Base-by-base conservation (phyloP, 1,139 yeast species). In the Taphrina sp. region DNA sequence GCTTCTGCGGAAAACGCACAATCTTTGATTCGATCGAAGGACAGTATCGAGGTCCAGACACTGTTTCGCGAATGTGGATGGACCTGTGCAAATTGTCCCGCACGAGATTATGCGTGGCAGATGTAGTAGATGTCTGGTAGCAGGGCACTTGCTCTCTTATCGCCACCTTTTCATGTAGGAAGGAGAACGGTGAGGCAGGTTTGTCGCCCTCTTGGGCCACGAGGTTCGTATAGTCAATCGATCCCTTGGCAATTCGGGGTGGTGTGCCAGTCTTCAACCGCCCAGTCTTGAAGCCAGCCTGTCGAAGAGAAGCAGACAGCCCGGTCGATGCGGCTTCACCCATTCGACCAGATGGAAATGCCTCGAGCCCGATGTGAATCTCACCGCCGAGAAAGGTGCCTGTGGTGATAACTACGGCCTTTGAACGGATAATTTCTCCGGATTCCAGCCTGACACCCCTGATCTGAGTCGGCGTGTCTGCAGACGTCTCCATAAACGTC, bases 221-320 rank as follows among this genome's bases (percentile, higher is more conserved):
- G 56, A 92, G 70, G 16, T 74, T 71, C 0, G 73, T 64, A 64
- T 82, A 90, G 65, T 90, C 75, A 22, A 94, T 90, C 0, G 92
- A 78, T 57, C 76, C 76, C 1, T 82, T 76, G 22, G 85, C 83
- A 23, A 94, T 71, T 58, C 99, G 75, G 1, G 97, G 95, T 0
- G 99, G 99, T 0, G 99, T 94, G 0, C 99, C 99, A 0, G 99
- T 94, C 66, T 94, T 94, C 61, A 94, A 74, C 57, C 99, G 75
- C 0, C 98, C 98, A 59, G 94, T 71, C 58, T 81, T 74, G 68
- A 94, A 92, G 0, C 95, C 95, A 0, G 86, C 84, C 1, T 79
- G 79, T 23, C 74, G 72, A 39, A 94, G 76, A 0, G 98, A 89
- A 41, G 81, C 74, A 24, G 95, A 83, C 29, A 94, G 76, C 0